phyloP scores from a whole-genome alignment of 2,329 filamentous ascomycete genomes.

The Alternaria dauci region DNA sequence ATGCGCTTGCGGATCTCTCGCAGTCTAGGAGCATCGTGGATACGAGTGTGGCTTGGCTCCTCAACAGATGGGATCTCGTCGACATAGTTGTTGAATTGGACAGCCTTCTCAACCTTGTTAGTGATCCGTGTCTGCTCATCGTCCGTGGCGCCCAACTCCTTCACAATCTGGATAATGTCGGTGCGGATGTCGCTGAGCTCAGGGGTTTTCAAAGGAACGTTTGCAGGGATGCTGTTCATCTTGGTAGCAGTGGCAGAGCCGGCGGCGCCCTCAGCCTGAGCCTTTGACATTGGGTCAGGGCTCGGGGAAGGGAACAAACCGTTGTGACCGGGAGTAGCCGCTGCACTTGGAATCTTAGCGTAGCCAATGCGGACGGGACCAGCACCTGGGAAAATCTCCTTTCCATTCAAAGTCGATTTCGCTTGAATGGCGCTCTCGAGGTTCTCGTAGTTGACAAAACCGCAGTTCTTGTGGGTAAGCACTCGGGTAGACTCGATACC shows the following conservation, averaged over 20 bases:
- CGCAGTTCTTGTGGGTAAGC: conserved; percentile 97
- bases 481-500: conserved; percentile 91
- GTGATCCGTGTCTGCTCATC: conserved; percentile 79
- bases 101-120: conserved; percentile 76
- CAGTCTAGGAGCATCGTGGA: conserved; percentile 93
- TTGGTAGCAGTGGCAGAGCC: conserved; percentile 47
- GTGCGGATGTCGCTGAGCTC: conserved; percentile 78
- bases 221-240: conserved; percentile 51
- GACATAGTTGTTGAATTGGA: conserved; percentile 74
- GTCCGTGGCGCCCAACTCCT: conserved; percentile 84
- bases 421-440: conserved; percentile 90
- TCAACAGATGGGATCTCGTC: conserved; percentile 88
- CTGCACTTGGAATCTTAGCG: conserved; percentile 91
- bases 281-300: conserved; percentile 78
- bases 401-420: conserved; percentile 87
- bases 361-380: conserved; percentile 96
- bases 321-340: conserved; percentile 86
- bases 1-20: conserved; percentile 97
- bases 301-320: conserved; percentile 90
- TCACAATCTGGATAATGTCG: conserved; percentile 86
- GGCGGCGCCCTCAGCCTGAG: conserved; percentile 53
- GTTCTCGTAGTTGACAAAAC: conserved; percentile 96
- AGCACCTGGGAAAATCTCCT: conserved; percentile 97
- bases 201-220: conserved; percentile 70
- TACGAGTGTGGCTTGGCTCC: conserved; percentile 85